Conservation (phyloP, 2,329 filamentous ascomycete genomes). For the Beauveria rudraprayagi region DNA sequence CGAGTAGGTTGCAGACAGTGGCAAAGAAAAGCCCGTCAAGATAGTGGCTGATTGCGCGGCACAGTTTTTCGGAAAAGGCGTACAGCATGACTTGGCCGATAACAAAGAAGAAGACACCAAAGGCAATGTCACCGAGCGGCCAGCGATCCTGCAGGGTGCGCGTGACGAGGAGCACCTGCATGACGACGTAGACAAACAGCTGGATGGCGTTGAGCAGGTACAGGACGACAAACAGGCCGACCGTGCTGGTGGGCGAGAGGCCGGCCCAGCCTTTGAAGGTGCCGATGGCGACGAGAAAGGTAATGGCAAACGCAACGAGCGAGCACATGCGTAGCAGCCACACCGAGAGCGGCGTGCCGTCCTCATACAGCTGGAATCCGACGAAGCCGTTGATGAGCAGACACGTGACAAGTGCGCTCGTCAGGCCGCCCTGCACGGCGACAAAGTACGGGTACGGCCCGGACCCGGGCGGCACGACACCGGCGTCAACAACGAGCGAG, state of each 20-base stretch:
- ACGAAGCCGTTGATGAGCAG: constrained; percentile 96
- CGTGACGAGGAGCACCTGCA: constrained; percentile 82
- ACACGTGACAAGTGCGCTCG: constrained; percentile 79
- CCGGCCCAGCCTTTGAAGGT: constrained; percentile 93
- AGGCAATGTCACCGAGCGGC: constrained; percentile 86
- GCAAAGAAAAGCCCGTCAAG: constrained; percentile 91
- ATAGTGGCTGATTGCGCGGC: constrained; percentile 79
- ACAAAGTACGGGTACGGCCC: constrained; percentile 84
- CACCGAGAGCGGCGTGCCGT: constrained; percentile 85
- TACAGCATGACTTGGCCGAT: constrained; percentile 90
- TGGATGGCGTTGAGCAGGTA: constrained; percentile 87
- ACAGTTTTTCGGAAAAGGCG: constrained; percentile 78
- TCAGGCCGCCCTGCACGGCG: constrained; percentile 74
- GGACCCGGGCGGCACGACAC: constrained; percentile 79
- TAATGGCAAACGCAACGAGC: constrained; percentile 73
- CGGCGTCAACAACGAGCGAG: constrained; percentile 85
- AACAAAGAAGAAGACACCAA: constrained; percentile 86
- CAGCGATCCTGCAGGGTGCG: constrained; percentile 91
- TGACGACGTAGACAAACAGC: constrained; percentile 73
- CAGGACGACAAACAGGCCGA: constrained; percentile 83
- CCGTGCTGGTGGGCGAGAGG: constrained; percentile 73
- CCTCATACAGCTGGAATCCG: constrained; percentile 96
- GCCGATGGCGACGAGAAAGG: constrained; percentile 77
- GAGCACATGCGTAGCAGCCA: constrained; percentile 84
- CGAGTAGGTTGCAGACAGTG: constrained; percentile 85